Conservation (phyloP, 2,329 filamentous ascomycete genomes). For the Monilinia polystroma region DNA sequence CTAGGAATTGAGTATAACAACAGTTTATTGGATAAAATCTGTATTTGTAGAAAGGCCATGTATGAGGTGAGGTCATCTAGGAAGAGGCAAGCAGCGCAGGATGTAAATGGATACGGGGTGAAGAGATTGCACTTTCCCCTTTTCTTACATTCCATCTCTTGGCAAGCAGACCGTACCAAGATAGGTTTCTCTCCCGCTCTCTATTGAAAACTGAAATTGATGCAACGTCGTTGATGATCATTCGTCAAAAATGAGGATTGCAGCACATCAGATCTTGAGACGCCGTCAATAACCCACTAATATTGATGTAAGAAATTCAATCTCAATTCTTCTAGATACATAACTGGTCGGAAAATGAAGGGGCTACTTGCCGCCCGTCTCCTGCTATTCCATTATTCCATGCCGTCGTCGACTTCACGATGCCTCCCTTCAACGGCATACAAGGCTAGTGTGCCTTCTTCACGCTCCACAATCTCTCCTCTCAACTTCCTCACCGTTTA, state of each 20-base stretch:
- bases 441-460: constrained; percentile 13
- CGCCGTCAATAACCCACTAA: constrained; percentile 7
- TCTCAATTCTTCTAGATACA: not conserved
- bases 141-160: constrained; percentile 17
- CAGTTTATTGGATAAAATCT: constrained; percentile 4
- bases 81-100: constrained; percentile 3
- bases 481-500: constrained; percentile 3
- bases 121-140: constrained; percentile 3
- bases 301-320: not conserved
- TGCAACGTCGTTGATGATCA: constrained; percentile 6
- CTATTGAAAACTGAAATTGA: not conserved
- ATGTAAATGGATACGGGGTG: constrained; percentile 11
- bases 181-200: not conserved
- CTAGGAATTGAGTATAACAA: constrained; percentile 4
- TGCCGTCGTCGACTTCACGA: constrained; percentile 12
- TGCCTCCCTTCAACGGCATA: constrained; percentile 2
- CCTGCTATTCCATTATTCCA: not conserved
- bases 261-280: not conserved
- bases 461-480: constrained; percentile 19
- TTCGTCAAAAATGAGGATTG: constrained; percentile 10
- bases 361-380: not conserved
- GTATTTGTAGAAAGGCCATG: not conserved
- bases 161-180: constrained; percentile 4
- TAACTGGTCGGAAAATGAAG: not conserved
- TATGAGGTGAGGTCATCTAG: constrained; percentile 15